Conservation (phyloP, 768 basidiomycete species). For the Boletus vermiculosoides region DNA sequence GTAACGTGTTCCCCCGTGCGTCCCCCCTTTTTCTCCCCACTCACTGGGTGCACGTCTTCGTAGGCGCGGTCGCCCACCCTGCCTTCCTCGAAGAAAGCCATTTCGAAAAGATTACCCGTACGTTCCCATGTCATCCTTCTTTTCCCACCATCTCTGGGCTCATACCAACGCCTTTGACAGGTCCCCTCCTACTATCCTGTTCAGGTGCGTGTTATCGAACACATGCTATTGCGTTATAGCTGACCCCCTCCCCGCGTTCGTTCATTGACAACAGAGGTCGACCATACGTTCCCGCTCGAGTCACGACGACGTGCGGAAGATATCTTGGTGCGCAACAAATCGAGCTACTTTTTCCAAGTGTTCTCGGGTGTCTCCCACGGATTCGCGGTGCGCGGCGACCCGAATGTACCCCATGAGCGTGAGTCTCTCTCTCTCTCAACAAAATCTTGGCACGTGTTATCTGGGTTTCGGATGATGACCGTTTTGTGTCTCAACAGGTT, state of each 20-base stretch:
- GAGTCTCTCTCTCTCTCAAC: background rate
- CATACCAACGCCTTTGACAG: background rate
- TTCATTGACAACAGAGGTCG: conserved; percentile 39
- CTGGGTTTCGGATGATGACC: background rate
- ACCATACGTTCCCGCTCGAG: conserved; percentile 47
- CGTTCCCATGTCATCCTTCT: conserved; percentile 8
- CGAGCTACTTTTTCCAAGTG: conserved; percentile 53
- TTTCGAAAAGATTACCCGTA: conserved; percentile 48
- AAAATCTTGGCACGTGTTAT: background rate
- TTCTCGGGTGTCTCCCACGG: conserved; percentile 43
- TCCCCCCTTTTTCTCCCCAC: background rate
- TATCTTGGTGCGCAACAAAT: conserved; percentile 46
- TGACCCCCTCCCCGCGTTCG: too few relatives aligned
- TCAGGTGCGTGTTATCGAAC: too few relatives aligned
- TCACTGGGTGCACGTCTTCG: background rate
- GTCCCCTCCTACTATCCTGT: too few relatives aligned
- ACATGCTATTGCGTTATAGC: too few relatives aligned
- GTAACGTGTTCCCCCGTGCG: conserved; percentile 25
- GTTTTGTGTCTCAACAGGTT: conserved; percentile 36
- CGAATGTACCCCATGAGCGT: conserved; percentile 19
- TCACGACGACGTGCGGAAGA: conserved; percentile 55
- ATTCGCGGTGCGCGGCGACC: conserved; percentile 20
- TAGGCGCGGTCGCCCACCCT: conserved; percentile 54
- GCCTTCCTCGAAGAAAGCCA: conserved; percentile 50
- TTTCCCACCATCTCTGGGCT: background rate